Conservation (phyloP, 768 basidiomycete species). For the Aureoboletus auriporus region DNA sequence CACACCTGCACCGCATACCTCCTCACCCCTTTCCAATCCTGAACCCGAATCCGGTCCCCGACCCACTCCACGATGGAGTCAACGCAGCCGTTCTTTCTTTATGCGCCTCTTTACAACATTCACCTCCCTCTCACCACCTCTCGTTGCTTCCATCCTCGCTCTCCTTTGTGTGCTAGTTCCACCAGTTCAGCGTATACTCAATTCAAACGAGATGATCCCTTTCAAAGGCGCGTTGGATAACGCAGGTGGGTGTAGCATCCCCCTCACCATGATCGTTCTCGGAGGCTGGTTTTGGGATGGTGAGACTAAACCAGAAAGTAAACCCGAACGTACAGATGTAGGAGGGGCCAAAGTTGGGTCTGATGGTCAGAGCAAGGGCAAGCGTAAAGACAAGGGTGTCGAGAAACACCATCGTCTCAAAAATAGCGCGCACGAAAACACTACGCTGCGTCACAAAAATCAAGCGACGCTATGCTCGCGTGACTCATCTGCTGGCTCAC, state of each 20-base stretch:
- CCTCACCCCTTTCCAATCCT: neutral
- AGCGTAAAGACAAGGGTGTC: slow-evolving; percentile 8
- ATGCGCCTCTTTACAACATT: neutral
- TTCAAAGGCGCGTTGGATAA: slow-evolving; percentile 63
- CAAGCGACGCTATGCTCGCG: neutral
- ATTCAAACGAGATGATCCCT: slow-evolving; percentile 52
- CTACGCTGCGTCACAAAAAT: neutral
- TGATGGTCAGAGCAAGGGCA: neutral
- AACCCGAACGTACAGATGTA: neutral
- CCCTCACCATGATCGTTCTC: slow-evolving; percentile 85
- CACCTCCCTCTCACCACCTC: slow-evolving; percentile 83
- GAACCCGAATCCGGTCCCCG: neutral
- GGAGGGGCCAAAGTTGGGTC: neutral
- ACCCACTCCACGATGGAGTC: slow-evolving; percentile 7
- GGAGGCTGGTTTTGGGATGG: slow-evolving; percentile 84
- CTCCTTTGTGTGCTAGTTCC: slow-evolving; percentile 73
- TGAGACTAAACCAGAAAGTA: neutral
- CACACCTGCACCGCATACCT: neutral
- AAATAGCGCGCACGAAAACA: neutral
- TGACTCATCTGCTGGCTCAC: slow-evolving; percentile 14
- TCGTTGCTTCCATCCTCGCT: slow-evolving; percentile 75
- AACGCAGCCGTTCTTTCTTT: neutral
- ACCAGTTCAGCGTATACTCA: slow-evolving; percentile 70
- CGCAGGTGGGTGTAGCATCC: slow-evolving; percentile 79
- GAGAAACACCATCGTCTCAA: neutral